Evolutionary conservation across 495 filamentous ascomycete genomes (phyloP), one percentile per base, ranked within the genome.

Genomic region (Aspergillus nidulans): DNA sequence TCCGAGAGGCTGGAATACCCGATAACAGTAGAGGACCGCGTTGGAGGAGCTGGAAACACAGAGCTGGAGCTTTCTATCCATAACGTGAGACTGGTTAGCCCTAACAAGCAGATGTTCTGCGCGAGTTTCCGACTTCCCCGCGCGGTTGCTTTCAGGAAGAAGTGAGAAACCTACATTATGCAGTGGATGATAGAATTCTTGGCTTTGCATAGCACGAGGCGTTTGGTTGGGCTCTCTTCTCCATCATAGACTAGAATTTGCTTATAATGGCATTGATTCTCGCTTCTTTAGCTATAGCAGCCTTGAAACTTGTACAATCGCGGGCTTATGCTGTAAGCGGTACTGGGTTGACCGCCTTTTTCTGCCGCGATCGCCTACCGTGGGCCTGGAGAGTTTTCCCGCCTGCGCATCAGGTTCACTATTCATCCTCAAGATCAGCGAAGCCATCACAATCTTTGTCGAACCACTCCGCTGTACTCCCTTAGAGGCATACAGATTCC

Each of bases 31-130:
- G 86, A 82, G 21, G 79, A 81, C 49, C 65, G 73, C 1, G 73
- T 80, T 47, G 69, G 73, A 2, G 71, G 71, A 6, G 64, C 49
- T 38, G 73, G 73, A 0, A 69, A 76, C 50, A 19, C 52, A 6
- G 80, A 82, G 13, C 68, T 82, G 13, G 78, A 86, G 52, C 73
- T 90, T 23, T 73, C 76, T 13, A 78, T 97, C 12, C 76, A 85
- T 60, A 84, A 94, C 70, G 90, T 97, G 16, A 76, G 94, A 58
- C 81, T 94, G 53, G 95, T 98, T 52, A 88, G 91, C 58, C 94
- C 95, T 26, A 85, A 87, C 57, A 97, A 98, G 80, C 81, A 85
- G 63, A 97, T 97, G 90, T 97, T 95, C 69, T 97, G 94, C 69
- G 91, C 89, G 7, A 95, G 83, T 58, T 97, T 98, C 68, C 79